Evolutionary conservation across 257 asterid genomes (phyloP), one percentile per base, ranked within the genome.

Genomic region (Ballota nigra): DNA sequence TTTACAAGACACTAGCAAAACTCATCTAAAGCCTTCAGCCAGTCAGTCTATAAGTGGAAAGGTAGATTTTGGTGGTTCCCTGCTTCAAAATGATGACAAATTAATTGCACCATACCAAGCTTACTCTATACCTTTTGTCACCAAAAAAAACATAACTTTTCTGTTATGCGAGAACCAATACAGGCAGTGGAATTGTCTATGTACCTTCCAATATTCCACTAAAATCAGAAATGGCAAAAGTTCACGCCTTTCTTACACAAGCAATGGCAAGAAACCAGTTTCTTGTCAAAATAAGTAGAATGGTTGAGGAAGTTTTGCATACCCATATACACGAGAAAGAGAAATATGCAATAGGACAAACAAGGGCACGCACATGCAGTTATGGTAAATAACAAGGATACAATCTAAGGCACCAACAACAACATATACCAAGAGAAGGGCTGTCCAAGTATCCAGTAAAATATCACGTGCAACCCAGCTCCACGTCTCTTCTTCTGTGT

Each of bases 381-480:
- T 36, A 66, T 26, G 33, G 36, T 18, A 23, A 55, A 65, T 58
- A 66, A 31, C 20, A 60, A 68, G 24, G 43, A 41, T 38, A 62
- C 58, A 69, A 52, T 60, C 68, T 23, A 56, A 60, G 68, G 55
- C 61, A 64, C 53, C 68, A 68, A 64, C 68, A 68, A 64, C 2
- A 56, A 51, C 49, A 77, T 59, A 69, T 89, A 93, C 98, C 96
- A 72, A 66, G 70, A 94, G 92, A 75, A 91, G 84, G 75, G 87
- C 75, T 45, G 96, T 91, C 99, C 99, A 94, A 38, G 96, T 79
- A 73, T 94, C 99, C 68, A 94, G 73, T 82, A 94, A 86, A 73
- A 94, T 85, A 83, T 94, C 97, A 12, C 99, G 99, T 70, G 98
- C 97, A 36, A 86, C 95, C 97, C 97, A 89, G 85, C 99, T 94